Evolutionary conservation across 2,329 filamentous ascomycete species (phyloP).

Genomic region (Pleurostoma richardsiae): DNA sequence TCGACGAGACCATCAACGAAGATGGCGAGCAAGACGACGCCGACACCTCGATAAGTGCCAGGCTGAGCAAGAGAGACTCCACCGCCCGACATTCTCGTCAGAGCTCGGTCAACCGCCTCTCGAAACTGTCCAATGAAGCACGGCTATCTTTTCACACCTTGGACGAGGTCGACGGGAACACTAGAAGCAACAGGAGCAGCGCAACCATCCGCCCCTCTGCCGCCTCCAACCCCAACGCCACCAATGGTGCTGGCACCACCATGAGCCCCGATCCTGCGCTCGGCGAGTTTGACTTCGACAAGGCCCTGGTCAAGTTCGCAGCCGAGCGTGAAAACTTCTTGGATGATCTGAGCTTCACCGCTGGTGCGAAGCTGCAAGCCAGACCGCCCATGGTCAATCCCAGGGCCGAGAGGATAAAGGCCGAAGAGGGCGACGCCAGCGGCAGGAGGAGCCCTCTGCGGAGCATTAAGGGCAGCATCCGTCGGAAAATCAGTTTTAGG

Average conservation of each 20-base stretch:
- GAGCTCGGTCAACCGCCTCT: conserved; percentile 54
- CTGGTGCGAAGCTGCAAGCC: conserved; percentile 70
- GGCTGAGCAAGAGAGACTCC: conserved; percentile 20
- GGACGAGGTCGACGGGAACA: conserved; percentile 54
- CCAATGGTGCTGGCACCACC: conserved; percentile 10
- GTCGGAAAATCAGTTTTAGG: conserved; percentile 84
- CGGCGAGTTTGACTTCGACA: conserved; percentile 85
- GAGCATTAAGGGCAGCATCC: conserved; percentile 74
- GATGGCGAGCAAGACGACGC: conserved; percentile 52
- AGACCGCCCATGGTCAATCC: conserved; percentile 71
- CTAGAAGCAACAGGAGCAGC: conserved; percentile 60
- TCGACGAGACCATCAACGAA: conserved; percentile 58
- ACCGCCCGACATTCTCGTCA: conserved; percentile 56
- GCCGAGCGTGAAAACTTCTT: conserved; percentile 92
- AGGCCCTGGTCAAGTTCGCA: conserved; percentile 88
- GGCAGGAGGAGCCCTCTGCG: conserved; percentile 51
- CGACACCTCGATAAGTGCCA: conserved; percentile 20
- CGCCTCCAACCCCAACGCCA: conserved; percentile 15
- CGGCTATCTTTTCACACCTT: conserved; percentile 49
- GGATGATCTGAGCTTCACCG: conserved; percentile 84
- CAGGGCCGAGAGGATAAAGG: conserved; percentile 74
- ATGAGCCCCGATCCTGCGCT: conserved; percentile 21
- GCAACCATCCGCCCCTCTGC: conserved; percentile 51
- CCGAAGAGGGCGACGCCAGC: conserved; percentile 57
- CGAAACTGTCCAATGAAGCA: conserved; percentile 40